phyloP scores from a whole-genome alignment of 2,329 filamentous ascomycete species.

The Byssoonygena ceratinophila region DNA sequence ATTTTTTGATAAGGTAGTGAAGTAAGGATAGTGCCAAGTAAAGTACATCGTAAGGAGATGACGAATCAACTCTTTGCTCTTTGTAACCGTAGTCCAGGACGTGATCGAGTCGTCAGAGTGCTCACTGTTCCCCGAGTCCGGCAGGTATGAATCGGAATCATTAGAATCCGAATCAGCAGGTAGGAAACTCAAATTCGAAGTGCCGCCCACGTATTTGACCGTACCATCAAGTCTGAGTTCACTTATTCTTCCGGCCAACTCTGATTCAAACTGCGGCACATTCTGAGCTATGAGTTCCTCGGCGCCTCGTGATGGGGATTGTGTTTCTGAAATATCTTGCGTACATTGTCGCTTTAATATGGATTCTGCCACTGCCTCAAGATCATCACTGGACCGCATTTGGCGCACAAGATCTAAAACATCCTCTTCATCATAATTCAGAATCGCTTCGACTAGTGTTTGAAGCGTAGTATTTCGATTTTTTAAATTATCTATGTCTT shows the following conservation, averaged over 20 bases:
- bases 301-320: slow-evolving; percentile 22
- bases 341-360: slow-evolving; percentile 47
- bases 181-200: slow-evolving; percentile 81
- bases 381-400: slow-evolving; percentile 74
- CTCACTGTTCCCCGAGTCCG: background rate
- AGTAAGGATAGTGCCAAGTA: slow-evolving; percentile 94
- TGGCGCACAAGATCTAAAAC: slow-evolving; percentile 69
- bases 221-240: slow-evolving; percentile 78
- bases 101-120: slow-evolving; percentile 55
- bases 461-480: slow-evolving; percentile 79
- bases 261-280: slow-evolving; percentile 53
- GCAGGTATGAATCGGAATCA: slow-evolving; percentile 22
- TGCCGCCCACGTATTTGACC: slow-evolving; percentile 84
- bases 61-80: slow-evolving; percentile 64
- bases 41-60: slow-evolving; percentile 98
- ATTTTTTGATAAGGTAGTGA: slow-evolving; percentile 76
- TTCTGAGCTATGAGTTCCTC: slow-evolving; percentile 35
- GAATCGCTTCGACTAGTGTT: slow-evolving; percentile 81
- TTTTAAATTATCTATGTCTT: slow-evolving; percentile 80
- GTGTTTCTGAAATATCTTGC: slow-evolving; percentile 30
- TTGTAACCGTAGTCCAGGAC: slow-evolving; percentile 80
- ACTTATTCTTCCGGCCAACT: slow-evolving; percentile 86
- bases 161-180: slow-evolving; percentile 42
- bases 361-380: slow-evolving; percentile 53
- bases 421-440: slow-evolving; percentile 82